Percentiles rank a stretch among this genome's conserved stretches.
phyloP scores from a whole-genome alignment of 2,329 filamentous ascomycete genomes.

The Pestalotiopsis sp. region DNA sequence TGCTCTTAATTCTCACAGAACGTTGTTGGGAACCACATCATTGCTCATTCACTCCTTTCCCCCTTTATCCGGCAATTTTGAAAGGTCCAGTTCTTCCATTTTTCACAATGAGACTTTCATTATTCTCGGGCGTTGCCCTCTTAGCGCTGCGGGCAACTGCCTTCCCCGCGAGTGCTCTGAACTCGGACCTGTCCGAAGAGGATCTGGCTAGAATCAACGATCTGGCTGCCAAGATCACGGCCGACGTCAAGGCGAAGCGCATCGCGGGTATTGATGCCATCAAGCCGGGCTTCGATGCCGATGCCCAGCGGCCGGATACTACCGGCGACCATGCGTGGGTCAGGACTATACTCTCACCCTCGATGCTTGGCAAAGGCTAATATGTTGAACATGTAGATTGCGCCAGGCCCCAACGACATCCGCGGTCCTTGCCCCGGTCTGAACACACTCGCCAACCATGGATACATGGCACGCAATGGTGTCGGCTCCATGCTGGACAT shows the following conservation, averaged over 20 bases:
- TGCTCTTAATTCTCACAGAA: not conserved
- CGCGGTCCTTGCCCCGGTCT: slow-evolving; percentile 13
- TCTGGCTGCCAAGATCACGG: not conserved
- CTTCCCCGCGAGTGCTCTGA: not conserved
- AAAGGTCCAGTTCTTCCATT: not conserved
- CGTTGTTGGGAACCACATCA: not conserved
- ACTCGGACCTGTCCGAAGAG: not conserved
- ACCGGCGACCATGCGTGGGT: slow-evolving; percentile 4
- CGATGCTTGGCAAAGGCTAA: not conserved
- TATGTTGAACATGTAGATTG: not conserved
- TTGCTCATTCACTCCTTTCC: not conserved
- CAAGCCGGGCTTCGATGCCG: not conserved
- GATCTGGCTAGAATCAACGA: slow-evolving; percentile 1
- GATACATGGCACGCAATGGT: slow-evolving; percentile 13
- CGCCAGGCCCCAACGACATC: slow-evolving; percentile 28
- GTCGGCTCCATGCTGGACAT: slow-evolving; percentile 12
- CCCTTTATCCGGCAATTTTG: not conserved
- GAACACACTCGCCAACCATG: slow-evolving; percentile 15
- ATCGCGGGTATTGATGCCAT: not conserved
- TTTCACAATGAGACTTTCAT: not conserved
- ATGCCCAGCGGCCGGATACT: not conserved
- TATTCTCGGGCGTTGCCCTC: not conserved
- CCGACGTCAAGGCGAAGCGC: slow-evolving; percentile 1
- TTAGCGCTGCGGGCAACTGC: not conserved
- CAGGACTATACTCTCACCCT: not conserved